Conservation (phyloP, 805 yeast genomes). For the Diddensiella transvaalensis region DNA sequence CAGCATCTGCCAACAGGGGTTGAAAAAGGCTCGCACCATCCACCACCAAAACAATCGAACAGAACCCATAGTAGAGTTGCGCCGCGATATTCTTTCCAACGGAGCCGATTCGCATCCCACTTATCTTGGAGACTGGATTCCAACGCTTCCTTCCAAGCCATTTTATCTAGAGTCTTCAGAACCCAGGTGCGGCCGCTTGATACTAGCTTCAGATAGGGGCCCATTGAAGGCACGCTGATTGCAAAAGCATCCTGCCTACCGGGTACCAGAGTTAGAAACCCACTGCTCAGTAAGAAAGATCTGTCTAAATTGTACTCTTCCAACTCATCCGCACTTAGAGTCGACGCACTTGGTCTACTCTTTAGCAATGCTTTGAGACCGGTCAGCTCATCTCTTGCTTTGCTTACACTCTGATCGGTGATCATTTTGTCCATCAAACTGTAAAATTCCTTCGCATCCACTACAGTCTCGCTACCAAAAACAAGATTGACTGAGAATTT, state of each 20-base stretch:
- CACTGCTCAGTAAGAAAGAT: conserved; percentile 27
- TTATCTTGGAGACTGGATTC: conserved; percentile 33
- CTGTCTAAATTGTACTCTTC: conserved; percentile 16
- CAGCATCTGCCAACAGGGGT: conserved; percentile 63
- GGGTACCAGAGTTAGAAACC: conserved; percentile 35
- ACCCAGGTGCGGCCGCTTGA: conserved; percentile 36
- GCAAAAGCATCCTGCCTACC: conserved; percentile 31
- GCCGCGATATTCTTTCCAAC: conserved; percentile 49
- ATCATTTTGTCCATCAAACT: conserved; percentile 5
- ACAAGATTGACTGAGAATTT: conserved; percentile 29
- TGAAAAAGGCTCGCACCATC: conserved; percentile 51
- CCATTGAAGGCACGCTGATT: conserved; percentile 37
- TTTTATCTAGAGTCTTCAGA: conserved; percentile 28
- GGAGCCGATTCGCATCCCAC: conserved; percentile 28
- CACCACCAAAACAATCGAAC: conserved; percentile 53
- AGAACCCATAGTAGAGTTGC: conserved; percentile 50
- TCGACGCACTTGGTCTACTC: conserved; percentile 27
- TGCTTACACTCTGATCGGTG: conserved; percentile 6
- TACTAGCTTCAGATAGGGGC: conserved; percentile 34
- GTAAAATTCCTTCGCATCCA: conserved; percentile 25
- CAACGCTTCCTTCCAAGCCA: conserved; percentile 36
- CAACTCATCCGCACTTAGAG: conserved; percentile 28
- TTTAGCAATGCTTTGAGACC: conserved; percentile 26
- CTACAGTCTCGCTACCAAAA: conserved; percentile 33
- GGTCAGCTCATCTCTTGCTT: neutral